Percentiles rank a stretch among this genome's conserved stretches.
Conservation (phyloP, 2,329 filamentous ascomycete genomes). For the Ophiostoma sp. region DNA sequence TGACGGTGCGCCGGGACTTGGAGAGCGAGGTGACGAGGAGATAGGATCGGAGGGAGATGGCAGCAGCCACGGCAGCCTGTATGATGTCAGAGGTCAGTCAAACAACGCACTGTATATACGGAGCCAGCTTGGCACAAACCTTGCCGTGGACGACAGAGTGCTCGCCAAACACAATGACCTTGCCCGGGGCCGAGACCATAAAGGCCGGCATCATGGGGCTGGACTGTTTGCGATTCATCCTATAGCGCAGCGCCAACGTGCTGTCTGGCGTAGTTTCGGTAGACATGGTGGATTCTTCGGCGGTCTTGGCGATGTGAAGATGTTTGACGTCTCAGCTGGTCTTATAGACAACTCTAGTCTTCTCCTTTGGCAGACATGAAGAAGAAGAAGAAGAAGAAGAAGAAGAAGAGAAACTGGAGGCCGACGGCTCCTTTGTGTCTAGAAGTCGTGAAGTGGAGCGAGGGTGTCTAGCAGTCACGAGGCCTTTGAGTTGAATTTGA, state of each 20-base stretch:
- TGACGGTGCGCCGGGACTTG: constrained; percentile 83
- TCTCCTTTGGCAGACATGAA: not conserved
- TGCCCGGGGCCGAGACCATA: constrained; percentile 96
- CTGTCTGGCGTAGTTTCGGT: constrained; percentile 26
- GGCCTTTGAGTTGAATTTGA: not conserved
- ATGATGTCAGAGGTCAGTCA: constrained; percentile 23
- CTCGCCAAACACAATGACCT: constrained; percentile 97
- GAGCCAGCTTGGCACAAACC: constrained; percentile 34
- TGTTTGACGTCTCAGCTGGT: not conserved
- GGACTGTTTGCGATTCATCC: constrained; percentile 51
- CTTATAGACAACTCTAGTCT: not conserved
- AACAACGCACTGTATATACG: not conserved
- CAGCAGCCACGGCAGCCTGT: constrained; percentile 84
- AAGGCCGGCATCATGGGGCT: constrained; percentile 76
- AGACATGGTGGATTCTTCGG: constrained; percentile 27
- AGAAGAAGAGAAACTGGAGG: not conserved
- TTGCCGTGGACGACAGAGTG: constrained; percentile 98
- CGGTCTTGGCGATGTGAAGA: constrained; percentile 24
- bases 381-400: constrained; percentile 22
- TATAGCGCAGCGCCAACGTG: constrained; percentile 32
- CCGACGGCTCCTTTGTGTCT: not conserved
- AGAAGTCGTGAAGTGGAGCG: constrained; percentile 11
- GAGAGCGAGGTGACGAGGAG: constrained; percentile 91
- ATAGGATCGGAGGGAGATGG: constrained; percentile 92
- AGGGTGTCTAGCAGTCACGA: constrained; percentile 4